phyloP scores from a whole-genome alignment of 495 filamentous ascomycete genomes.

The Lophiotrema nucula region DNA sequence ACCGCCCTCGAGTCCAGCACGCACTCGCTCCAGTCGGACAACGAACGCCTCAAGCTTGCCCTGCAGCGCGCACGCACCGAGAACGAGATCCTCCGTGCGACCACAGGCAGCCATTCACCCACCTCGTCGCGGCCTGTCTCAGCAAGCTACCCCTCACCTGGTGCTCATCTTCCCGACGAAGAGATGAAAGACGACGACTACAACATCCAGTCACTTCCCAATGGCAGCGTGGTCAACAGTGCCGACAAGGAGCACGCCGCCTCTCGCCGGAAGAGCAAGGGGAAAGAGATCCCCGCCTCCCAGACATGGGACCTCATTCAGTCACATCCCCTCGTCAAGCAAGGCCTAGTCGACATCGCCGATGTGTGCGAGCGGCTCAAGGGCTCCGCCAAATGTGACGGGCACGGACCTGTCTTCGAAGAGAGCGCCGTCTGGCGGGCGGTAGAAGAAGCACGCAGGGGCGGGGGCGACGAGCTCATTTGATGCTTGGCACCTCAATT shows the following conservation, averaged over 20 bases:
- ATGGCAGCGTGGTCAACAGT: slow-evolving; percentile 65
- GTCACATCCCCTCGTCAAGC: slow-evolving; percentile 72
- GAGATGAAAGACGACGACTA: slow-evolving; percentile 35
- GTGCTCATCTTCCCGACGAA: slow-evolving; percentile 39
- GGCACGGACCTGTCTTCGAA: slow-evolving; percentile 84
- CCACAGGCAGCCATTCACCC: slow-evolving; percentile 45
- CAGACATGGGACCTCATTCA: slow-evolving; percentile 93
- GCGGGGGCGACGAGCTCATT: slow-evolving; percentile 43
- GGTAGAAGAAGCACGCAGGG: slow-evolving; percentile 65
- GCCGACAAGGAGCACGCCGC: slow-evolving; percentile 24
- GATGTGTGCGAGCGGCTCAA: slow-evolving; percentile 75
- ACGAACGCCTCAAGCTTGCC: slow-evolving; percentile 79
- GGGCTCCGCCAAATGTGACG: slow-evolving; percentile 78
- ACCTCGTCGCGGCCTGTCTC: slow-evolving; percentile 28
- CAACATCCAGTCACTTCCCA: slow-evolving; percentile 45
- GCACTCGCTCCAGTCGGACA: slow-evolving; percentile 61
- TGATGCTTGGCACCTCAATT: too few species aligned
- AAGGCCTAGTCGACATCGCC: slow-evolving; percentile 79
- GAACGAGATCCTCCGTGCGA: slow-evolving; percentile 91
- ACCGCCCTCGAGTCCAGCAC: slow-evolving; percentile 64
- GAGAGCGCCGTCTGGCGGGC: slow-evolving; percentile 70
- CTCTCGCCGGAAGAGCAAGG: slow-evolving; percentile 55
- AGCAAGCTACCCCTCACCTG: slow-evolving; percentile 32
- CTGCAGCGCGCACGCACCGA: slow-evolving; percentile 78
- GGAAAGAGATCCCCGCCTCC: slow-evolving; percentile 72